A percentile compares a stretch with the other conserved stretches of the same genome.
Evolutionary conservation across 345 rosid species (phyloP).

Genomic region (Gossypium rotundifolium): DNA sequence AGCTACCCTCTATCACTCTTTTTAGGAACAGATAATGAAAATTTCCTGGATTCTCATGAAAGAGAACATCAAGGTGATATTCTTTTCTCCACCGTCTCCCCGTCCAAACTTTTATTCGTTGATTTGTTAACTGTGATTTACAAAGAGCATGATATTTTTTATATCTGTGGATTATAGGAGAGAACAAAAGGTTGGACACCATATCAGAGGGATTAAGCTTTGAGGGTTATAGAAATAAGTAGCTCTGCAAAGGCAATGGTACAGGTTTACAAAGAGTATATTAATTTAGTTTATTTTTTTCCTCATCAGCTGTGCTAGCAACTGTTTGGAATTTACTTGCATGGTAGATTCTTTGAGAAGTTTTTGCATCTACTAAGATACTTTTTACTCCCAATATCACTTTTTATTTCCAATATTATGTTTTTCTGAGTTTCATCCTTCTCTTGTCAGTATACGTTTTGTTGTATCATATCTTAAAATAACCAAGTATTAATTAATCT

Average conservation of each 20-base stretch:
- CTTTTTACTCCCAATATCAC: too few relatives aligned
- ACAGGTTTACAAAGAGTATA: background rate
- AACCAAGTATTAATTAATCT: background rate
- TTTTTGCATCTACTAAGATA: too few relatives aligned
- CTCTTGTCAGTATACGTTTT: background rate
- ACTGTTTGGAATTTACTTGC: background rate
- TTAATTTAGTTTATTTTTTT: background rate
- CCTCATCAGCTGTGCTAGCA: background rate
- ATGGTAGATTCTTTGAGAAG: background rate
- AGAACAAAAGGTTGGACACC: conserved; percentile 66
- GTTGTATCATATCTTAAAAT: background rate
- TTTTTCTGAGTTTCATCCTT: background rate
- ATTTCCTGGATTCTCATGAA: conserved; percentile 51
- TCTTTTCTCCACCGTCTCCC: background rate
- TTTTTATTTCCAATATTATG: background rate
- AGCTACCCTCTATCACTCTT: conserved; percentile 69
- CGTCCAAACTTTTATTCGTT: background rate
- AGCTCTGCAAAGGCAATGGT: conserved; percentile 21
- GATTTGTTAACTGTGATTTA: background rate
- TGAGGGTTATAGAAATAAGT: conserved; percentile 68
- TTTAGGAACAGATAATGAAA: conserved; percentile 45
- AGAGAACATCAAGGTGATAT: conserved; percentile 57
- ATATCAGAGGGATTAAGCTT: conserved; percentile 81
- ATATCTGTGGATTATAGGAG: conserved; percentile 41
- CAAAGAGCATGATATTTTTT: conserved; percentile 5